Percentiles rank a stretch among this genome's conserved stretches.
These are phyloP conservation scores for Porphyrellus cyaneotinctus DNA, from an alignment of 768 basidiomycete genomes.

Conservation along the genomic window DNA sequence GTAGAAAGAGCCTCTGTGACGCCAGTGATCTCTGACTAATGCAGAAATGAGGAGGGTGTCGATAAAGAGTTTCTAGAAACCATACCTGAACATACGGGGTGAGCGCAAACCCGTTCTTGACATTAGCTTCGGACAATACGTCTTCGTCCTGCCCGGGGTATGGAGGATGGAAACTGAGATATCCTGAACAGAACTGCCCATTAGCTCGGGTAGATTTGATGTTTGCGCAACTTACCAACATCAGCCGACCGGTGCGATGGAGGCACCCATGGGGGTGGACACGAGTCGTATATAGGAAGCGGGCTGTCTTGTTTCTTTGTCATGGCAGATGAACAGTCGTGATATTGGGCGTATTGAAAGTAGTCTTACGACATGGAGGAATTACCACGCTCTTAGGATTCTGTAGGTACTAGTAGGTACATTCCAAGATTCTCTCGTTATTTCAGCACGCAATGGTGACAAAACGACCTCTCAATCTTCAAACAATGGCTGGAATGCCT, in stretches of 20 bases:
- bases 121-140: conserved; percentile 54
- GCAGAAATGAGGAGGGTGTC: not conserved
- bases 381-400: too few relatives aligned
- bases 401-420: not conserved
- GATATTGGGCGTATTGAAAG: too few relatives aligned
- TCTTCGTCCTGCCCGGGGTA: conserved; percentile 74
- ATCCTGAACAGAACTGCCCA: conserved; percentile 43
- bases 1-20: conserved; percentile 13
- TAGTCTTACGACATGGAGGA: too few relatives aligned
- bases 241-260: conserved; percentile 63
- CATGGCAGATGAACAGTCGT: conserved; percentile 7
- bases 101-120: conserved; percentile 62
- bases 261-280: conserved; percentile 73
- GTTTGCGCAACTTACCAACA: conserved; percentile 46
- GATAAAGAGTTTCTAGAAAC: conserved; percentile 18
- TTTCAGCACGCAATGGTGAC: not conserved
- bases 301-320: conserved; percentile 26
- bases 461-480: conserved; percentile 24
- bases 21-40: conserved; percentile 22
- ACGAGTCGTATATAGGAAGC: conserved; percentile 57
- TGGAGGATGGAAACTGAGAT: conserved; percentile 73
- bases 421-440: too few relatives aligned
- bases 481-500: conserved; percentile 33
- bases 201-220: not conserved
- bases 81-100: conserved; percentile 53